These are phyloP conservation scores for Ophiosphaerella korrae DNA, from an alignment of 2,329 filamentous ascomycete species.

Conservation along the genomic window DNA sequence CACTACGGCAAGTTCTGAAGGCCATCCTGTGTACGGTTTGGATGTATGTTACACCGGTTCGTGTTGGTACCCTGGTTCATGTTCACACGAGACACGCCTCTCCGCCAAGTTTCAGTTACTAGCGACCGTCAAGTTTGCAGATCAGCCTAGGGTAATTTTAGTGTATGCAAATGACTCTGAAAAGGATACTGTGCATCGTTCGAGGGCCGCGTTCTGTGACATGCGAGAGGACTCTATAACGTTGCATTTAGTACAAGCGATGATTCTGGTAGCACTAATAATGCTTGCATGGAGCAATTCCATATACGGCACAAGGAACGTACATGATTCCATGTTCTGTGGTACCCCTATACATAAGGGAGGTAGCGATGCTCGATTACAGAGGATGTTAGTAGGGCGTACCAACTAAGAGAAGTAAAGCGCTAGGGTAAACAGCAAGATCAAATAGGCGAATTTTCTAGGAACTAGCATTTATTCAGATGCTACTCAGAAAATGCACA, in stretches of 20 bases:
- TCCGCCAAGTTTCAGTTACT: neutral
- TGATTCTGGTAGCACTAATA: neutral
- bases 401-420: no score
- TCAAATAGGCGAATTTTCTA: no score
- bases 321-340: neutral
- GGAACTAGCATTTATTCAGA: neutral
- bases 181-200: neutral
- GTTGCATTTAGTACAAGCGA: constrained; percentile 1
- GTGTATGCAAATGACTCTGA: neutral
- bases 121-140: neutral
- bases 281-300: neutral
- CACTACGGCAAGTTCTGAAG: neutral
- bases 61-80: no score
- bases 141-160: neutral
- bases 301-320: neutral
- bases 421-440: no score
- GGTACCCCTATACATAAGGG: neutral
- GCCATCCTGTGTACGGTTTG: neutral
- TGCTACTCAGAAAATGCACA: neutral
- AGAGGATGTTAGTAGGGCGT: neutral
- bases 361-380: neutral
- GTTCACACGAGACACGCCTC: neutral
- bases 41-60: neutral
- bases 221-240: neutral
- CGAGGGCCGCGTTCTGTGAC: neutral